Conservation (phyloP, 495 filamentous ascomycete genomes). For the Talaromyces borbonicus region DNA sequence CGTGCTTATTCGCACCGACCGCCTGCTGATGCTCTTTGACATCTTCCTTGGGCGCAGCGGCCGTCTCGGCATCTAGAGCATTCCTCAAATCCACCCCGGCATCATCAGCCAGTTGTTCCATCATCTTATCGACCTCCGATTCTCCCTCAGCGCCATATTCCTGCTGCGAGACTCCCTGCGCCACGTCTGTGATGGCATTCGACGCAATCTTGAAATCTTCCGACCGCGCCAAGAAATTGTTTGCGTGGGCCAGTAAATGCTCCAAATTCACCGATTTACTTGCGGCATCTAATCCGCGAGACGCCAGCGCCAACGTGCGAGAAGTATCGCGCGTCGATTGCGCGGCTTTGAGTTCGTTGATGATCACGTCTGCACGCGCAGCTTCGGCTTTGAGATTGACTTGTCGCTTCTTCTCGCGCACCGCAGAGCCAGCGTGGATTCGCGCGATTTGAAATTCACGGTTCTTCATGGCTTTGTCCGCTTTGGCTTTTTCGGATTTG, state of each 20-base stretch:
- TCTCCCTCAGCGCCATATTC: slow-evolving; percentile 40
- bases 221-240: slow-evolving; percentile 36
- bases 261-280: slow-evolving; percentile 37
- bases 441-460: slow-evolving; percentile 42
- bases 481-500: slow-evolving; percentile 40
- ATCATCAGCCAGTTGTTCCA: slow-evolving; percentile 41
- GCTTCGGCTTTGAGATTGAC: slow-evolving; percentile 36
- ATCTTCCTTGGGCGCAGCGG: slow-evolving; percentile 25
- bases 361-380: slow-evolving; percentile 38
- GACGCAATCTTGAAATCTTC: slow-evolving; percentile 42
- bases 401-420: slow-evolving; percentile 39
- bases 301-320: slow-evolving; percentile 32
- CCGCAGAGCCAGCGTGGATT: slow-evolving; percentile 37
- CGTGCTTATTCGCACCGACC: slow-evolving; percentile 15
- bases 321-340: slow-evolving; percentile 40
- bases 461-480: slow-evolving; percentile 40
- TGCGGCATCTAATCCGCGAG: slow-evolving; percentile 34
- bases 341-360: slow-evolving; percentile 40
- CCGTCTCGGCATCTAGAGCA: slow-evolving; percentile 28
- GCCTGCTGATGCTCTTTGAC: slow-evolving; percentile 23
- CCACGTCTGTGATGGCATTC: slow-evolving; percentile 37
- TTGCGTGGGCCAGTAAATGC: slow-evolving; percentile 33
- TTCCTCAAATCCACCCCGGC: slow-evolving; percentile 36
- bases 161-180: slow-evolving; percentile 36
- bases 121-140: slow-evolving; percentile 35